Percentiles rank a stretch among this genome's conserved stretches.
Evolutionary conservation across 106 monocot genomes (phyloP).

Genomic region (Dendrobium chrysotoxum): DNA sequence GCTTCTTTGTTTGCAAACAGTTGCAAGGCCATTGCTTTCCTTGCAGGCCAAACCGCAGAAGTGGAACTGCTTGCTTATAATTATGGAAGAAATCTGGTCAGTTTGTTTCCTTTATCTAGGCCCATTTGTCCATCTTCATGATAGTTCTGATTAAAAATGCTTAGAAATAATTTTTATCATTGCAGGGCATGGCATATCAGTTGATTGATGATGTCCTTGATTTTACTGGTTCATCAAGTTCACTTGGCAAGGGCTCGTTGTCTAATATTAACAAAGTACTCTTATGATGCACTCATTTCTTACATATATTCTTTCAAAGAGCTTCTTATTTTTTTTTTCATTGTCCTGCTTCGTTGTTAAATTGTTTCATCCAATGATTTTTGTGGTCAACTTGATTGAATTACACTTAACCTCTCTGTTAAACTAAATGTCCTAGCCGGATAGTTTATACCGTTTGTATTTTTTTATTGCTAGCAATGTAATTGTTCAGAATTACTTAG

Average conservation of each 20-base stretch:
- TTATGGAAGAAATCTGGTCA: conserved; percentile 26
- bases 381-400: too few species aligned
- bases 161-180: not conserved
- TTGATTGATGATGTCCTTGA: conserved; percentile 5
- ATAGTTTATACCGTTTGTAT: too few species aligned
- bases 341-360: too few species aligned
- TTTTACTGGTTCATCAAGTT: conserved; percentile 2
- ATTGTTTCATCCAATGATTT: too few species aligned
- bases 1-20: conserved; percentile 20
- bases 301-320: not conserved
- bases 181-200: conserved; percentile 2
- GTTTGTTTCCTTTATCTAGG: not conserved
- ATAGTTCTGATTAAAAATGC: too few species aligned
- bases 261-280: not conserved
- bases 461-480: too few species aligned
- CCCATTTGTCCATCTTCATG: too few species aligned
- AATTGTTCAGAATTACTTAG: too few species aligned
- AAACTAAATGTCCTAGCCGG: too few species aligned
- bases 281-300: too few species aligned
- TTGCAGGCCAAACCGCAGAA: conserved; percentile 25
- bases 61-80: conserved; percentile 24
- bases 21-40: conserved; percentile 31
- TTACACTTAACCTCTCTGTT: too few species aligned
- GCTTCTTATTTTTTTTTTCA: not conserved
- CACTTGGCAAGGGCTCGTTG: conserved; percentile 5